Percentiles rank a stretch among this genome's conserved stretches.
Evolutionary conservation across 176 grass and related monocot species (phyloP).

Genomic region (Aegilops longissima): DNA sequence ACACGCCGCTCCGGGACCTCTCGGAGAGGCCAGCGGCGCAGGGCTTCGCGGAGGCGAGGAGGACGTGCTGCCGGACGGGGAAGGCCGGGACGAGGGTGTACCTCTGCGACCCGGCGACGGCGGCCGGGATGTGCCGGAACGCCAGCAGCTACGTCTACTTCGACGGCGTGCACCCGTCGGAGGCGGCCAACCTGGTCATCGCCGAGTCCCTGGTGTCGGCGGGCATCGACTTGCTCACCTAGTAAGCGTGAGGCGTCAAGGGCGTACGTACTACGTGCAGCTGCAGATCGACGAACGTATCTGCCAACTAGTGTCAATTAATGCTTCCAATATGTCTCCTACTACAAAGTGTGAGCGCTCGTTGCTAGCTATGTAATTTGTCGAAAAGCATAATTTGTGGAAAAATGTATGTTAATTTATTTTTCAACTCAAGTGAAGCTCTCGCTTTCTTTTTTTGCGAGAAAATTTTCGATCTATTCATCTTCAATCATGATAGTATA

Average conservation of each 20-base stretch:
- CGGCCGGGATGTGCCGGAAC: slow-evolving; percentile 44
- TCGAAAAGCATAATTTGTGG: not conserved
- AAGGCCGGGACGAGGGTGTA: slow-evolving; percentile 49
- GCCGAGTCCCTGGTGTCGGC: slow-evolving; percentile 44
- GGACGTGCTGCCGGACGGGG: slow-evolving; percentile 69
- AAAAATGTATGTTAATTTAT: too few relatives aligned
- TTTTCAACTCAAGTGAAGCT: not conserved
- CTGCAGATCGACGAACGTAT: not conserved
- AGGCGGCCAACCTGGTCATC: slow-evolving; percentile 30
- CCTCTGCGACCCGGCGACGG: slow-evolving; percentile 48
- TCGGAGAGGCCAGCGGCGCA: not conserved
- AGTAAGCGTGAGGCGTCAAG: not conserved
- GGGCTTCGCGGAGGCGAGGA: slow-evolving; percentile 33
- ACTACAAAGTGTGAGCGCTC: not conserved
- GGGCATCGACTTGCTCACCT: slow-evolving; percentile 39
- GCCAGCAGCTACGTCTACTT: slow-evolving; percentile 75
- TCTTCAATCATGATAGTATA: too few relatives aligned
- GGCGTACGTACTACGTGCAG: too few relatives aligned
- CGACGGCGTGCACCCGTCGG: slow-evolving; percentile 76
- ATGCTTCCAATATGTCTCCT: not conserved
- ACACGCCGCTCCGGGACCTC: not conserved
- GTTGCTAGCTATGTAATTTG: not conserved
- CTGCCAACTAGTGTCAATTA: not conserved
- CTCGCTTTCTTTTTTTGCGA: too few relatives aligned
- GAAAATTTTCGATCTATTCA: too few relatives aligned